Evolutionary conservation across 345 rosid species (phyloP).

Genomic region (Streptanthus diversifolius): DNA sequence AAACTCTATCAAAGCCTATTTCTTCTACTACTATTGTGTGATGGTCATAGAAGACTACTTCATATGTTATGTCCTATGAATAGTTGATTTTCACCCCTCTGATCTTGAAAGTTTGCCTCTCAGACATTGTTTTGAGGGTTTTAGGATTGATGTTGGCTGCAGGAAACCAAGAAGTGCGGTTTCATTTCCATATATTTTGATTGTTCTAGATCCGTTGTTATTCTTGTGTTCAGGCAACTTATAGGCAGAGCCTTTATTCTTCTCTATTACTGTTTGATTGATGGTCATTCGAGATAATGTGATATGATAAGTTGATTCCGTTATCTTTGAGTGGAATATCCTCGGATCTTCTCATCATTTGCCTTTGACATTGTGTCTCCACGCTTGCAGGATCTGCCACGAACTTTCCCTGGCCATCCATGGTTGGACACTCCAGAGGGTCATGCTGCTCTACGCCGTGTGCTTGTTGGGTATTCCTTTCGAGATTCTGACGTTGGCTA

Average conservation of each 20-base stretch:
- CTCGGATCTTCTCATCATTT: background rate
- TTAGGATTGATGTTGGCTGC: background rate
- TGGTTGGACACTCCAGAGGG: conserved; percentile 99
- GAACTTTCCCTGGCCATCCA: conserved; percentile 98
- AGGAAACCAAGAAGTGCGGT: background rate
- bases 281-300: background rate
- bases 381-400: conserved; percentile 74
- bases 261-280: background rate
- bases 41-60: background rate
- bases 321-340: background rate
- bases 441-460: conserved; percentile 87
- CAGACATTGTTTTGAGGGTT: background rate
- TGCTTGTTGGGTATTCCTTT: conserved; percentile 93
- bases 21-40: background rate
- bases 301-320: background rate
- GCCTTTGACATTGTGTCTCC: background rate
- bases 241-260: background rate
- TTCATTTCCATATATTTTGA: background rate
- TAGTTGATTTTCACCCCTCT: background rate
- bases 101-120: conserved; percentile 1
- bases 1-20: background rate
- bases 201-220: conserved; percentile 2
- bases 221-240: background rate
- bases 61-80: background rate
- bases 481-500: conserved; percentile 99